These are phyloP conservation scores for Brettanomyces bruxellensis DNA, from an alignment of 805 yeast genomes.

Conservation along the genomic window DNA sequence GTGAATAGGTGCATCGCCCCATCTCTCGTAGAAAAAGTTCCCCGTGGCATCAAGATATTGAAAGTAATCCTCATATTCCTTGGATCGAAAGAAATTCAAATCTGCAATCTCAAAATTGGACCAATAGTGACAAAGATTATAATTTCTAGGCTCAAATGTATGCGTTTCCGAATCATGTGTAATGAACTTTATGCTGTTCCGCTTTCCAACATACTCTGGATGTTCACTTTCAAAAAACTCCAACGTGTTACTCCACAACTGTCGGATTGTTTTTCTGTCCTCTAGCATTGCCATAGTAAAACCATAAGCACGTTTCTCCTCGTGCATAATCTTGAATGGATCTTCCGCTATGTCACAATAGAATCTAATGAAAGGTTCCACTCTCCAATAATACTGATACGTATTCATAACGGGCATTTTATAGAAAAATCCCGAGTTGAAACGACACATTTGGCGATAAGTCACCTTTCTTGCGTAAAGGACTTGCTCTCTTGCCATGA, in stretches of 20 bases:
- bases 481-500: conserved; percentile 24
- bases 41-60: conserved; percentile 49
- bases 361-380: conserved; percentile 43
- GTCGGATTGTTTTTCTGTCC: conserved; percentile 35
- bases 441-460: conserved; percentile 64
- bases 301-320: conserved; percentile 37
- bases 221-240: conserved; percentile 30
- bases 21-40: conserved; percentile 66
- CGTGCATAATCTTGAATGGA: conserved; percentile 39
- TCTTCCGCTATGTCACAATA: conserved; percentile 42
- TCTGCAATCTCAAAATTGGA: conserved; percentile 61
- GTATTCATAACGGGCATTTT: conserved; percentile 34
- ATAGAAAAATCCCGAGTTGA: conserved; percentile 43
- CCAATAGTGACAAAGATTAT: conserved; percentile 54
- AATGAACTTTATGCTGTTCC: conserved; percentile 36
- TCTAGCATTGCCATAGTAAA: conserved; percentile 44
- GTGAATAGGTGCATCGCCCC: conserved; percentile 78
- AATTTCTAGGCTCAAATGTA: conserved; percentile 33
- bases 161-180: conserved; percentile 32
- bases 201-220: conserved; percentile 19
- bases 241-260: conserved; percentile 39
- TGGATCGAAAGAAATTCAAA: conserved; percentile 48
- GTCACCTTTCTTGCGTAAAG: conserved; percentile 51
- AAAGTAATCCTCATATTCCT: conserved; percentile 46
- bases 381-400: conserved; percentile 51